A percentile compares a stretch with the other conserved stretches of the same genome.
phyloP scores from a whole-genome alignment of 2,329 filamentous ascomycete species.

The Sordariomycetes sp. region DNA sequence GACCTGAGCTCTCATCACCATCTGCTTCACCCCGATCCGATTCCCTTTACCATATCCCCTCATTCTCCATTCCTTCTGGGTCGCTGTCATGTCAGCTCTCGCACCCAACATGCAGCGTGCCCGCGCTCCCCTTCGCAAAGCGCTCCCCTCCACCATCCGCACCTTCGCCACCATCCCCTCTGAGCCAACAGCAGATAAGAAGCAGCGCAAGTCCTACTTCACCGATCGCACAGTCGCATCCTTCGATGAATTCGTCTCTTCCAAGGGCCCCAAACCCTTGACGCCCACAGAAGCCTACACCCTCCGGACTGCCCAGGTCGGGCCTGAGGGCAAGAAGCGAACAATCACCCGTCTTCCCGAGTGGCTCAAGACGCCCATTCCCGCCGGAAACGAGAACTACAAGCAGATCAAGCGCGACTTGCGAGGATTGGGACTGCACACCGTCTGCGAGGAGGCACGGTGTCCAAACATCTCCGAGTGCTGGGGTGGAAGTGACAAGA shows the following conservation, averaged over 20 bases:
- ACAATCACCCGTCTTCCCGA: constrained; percentile 70
- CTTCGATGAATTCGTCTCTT: constrained; percentile 48
- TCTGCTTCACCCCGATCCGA: not conserved
- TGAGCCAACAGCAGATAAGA: constrained; percentile 12
- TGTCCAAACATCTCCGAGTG: constrained; percentile 98
- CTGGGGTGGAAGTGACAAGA: constrained; percentile 88
- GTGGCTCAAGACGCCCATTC: constrained; percentile 96
- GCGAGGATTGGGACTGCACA: constrained; percentile 81
- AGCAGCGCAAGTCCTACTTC: constrained; percentile 42
- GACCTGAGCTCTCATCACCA: not conserved
- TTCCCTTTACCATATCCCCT: not conserved
- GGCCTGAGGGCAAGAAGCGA: constrained; percentile 51
- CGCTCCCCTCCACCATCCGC: constrained; percentile 24
- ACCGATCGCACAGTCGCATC: constrained; percentile 48
- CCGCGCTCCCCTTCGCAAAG: constrained; percentile 31
- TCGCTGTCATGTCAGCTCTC: constrained; percentile 26
- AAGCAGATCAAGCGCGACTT: constrained; percentile 94
- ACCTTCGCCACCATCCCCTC: constrained; percentile 37
- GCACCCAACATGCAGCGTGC: constrained; percentile 30
- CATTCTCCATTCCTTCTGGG: not conserved
- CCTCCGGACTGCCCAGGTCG: constrained; percentile 54
- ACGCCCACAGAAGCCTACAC: constrained; percentile 46
- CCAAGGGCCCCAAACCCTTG: constrained; percentile 31
- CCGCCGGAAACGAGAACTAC: constrained; percentile 70
- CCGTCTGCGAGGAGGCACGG: constrained; percentile 93